Evolutionary conservation across 2,329 filamentous ascomycete genomes (phyloP), one percentile per base, ranked within the genome.

Genomic region (Trichoderma sp.): DNA sequence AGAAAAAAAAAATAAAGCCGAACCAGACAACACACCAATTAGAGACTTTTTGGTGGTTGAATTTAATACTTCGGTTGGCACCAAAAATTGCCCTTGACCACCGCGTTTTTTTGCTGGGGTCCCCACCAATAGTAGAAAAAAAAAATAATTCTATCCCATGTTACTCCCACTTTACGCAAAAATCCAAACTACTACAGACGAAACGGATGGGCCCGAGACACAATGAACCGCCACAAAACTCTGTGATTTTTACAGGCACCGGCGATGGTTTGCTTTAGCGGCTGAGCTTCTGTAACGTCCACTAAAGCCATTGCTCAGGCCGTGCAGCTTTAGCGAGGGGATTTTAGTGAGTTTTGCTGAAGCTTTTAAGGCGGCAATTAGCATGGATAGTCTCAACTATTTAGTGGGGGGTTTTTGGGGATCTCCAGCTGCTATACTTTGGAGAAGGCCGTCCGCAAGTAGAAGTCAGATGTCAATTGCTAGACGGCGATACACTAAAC

Each of bases 21-120:
- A 30, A 66, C 39, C 54, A 43, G 59, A 59, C 67, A 63, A 66
- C 39, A 58, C 26, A 43, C 54, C 60, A 66, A 69, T 69, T 21
- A 49, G 46, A 21, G 3, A 69, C 54, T 68, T 49, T 49, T 49
- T 56, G 60, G 54, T 59, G 67, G 67, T 65, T 55, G 59, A 59
- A 49, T 49, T 49, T 21, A 34, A 34, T 34, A 21, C 21, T 24
- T 24, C 21, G 46, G 46, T 43, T 55, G 56, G 56, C 55, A 58
- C 58, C 46, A 56, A 68, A 66, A 56, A 68, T 49, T 68, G 54
- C 67, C 67, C 59, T 68, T 63, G 59, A 51, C 51, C 60, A 64
- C 60, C 49, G 51, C 39, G 37, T 52, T 65, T 59, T 43, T 43
- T 65, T 59, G 30, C 43, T 54, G 30, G 67, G 60, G 59, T 46